A percentile compares a stretch with the other conserved stretches of the same genome.
Conservation (phyloP, 176 grass and related monocot species). For the Aegilops tauschii region DNA sequence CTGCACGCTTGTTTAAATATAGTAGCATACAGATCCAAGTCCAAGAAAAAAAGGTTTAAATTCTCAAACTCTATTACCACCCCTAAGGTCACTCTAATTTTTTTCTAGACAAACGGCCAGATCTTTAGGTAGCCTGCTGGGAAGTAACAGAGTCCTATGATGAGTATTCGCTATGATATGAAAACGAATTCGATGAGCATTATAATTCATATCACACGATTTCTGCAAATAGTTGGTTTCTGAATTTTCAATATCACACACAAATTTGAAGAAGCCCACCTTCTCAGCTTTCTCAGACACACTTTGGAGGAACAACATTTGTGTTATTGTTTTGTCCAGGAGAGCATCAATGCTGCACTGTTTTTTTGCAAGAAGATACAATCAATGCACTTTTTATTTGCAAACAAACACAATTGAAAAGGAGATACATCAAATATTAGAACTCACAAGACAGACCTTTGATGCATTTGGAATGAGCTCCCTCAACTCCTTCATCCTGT, state of each 20-base stretch:
- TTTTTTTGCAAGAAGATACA: conserved; percentile 35
- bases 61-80: background rate
- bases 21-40: background rate
- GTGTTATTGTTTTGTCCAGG: conserved; percentile 61
- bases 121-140: background rate
- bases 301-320: conserved; percentile 67
- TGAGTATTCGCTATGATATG: background rate
- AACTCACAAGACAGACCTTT: conserved; percentile 43
- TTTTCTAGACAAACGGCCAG: background rate
- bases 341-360: conserved; percentile 87
- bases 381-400: background rate
- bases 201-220: background rate
- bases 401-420: conserved; percentile 5
- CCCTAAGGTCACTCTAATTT: background rate
- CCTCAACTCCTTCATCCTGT: conserved; percentile 70
- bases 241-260: background rate
- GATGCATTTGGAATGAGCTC: conserved; percentile 70
- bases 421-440: background rate
- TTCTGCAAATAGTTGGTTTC: background rate
- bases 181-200: background rate
- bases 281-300: conserved; percentile 63
- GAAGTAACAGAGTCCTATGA: background rate
- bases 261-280: conserved; percentile 32
- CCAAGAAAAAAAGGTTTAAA: background rate
- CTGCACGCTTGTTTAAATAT: background rate